Base-by-base conservation (phyloP, 495 filamentous ascomycete genomes). In the Lophiotrema nucula region DNA sequence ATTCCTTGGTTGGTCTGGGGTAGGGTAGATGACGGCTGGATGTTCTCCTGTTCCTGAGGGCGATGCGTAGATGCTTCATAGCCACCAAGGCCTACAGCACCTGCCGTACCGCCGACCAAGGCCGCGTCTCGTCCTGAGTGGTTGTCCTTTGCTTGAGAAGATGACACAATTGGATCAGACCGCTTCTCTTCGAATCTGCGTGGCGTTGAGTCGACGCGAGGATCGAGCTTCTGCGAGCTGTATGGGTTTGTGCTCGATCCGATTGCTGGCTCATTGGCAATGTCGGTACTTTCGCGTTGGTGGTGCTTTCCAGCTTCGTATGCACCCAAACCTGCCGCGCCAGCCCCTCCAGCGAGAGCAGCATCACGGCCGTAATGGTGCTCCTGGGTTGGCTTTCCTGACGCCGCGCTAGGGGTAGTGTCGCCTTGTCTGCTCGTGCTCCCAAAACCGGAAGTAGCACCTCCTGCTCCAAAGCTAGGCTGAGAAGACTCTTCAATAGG, bases 281-380 rank as follows among this genome's bases (percentile, higher is more conserved):
- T 19, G 8, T 53, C 43, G 2, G 56, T 33, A 10, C 35, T 27
- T 16, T 59, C 56, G 8, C 27, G 6, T 27, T 52, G 52, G 24
- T 53, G 56, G 24, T 55, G 52, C 37, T 56, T 60, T 18, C 46
- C 28, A 25, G 57, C 54, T 31, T 52, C 65, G 47, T 65, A 63
- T 2, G 46, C 50, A 2, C 54, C 59, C 8, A 23, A 43, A n/a
- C 44, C 66, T 45, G 45, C 49, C 1, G 59, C 64, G 18, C 53
- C 64, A 16, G 38, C 56, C 12, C 22, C 60, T 18, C 39, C 39
- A 13, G 39, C 39, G 19, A 43, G 6, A 21, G 59, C 66, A 15
- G 68, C 63, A 43, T 67, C 66, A 6, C 64, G 46, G 23, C 65
- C 68, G 19, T 60, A 56, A 48, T 71, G 62, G 18, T 56, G 57